These are phyloP conservation scores for Galerina sulciceps DNA, from an alignment of 768 basidiomycete species.

Conservation along the genomic window DNA sequence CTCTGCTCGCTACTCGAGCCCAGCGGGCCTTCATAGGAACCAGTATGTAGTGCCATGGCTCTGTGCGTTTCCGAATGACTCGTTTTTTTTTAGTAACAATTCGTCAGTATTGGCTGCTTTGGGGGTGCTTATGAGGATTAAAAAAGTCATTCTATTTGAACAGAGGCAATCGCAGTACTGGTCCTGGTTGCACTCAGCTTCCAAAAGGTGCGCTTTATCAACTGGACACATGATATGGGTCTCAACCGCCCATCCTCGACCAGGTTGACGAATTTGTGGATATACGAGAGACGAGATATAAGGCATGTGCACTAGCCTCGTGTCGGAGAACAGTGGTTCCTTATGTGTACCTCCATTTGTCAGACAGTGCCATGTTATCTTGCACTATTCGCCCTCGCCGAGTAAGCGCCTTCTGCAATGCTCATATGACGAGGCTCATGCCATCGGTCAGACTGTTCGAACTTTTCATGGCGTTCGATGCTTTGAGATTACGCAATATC, in stretches of 20 bases:
- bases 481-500: slow-evolving; percentile 76
- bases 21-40: slow-evolving; percentile 75
- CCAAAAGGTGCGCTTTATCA: slow-evolving; percentile 49
- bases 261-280: slow-evolving; percentile 59
- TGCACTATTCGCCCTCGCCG: slow-evolving; percentile 81
- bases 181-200: slow-evolving; percentile 78
- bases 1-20: slow-evolving; percentile 71
- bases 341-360: not conserved
- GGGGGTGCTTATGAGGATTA: not conserved
- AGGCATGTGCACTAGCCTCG: slow-evolving; percentile 37
- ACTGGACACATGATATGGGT: not conserved
- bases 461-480: slow-evolving; percentile 80
- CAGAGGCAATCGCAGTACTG: slow-evolving; percentile 79
- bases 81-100: slow-evolving; percentile 45
- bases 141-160: slow-evolving; percentile 3
- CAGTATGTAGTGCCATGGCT: slow-evolving; percentile 46
- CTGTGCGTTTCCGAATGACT: slow-evolving; percentile 6
- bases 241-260: not conserved
- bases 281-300: slow-evolving; percentile 49
- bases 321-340: not conserved
- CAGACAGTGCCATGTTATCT: slow-evolving; percentile 87
- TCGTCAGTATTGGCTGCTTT: slow-evolving; percentile 50
- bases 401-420: slow-evolving; percentile 47
- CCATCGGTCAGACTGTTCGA: slow-evolving; percentile 68
- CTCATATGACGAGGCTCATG: slow-evolving; percentile 4